Evolutionary conservation across 352 stramenopile species (phyloP).

Genomic region (Phytophthora hibernalis): DNA sequence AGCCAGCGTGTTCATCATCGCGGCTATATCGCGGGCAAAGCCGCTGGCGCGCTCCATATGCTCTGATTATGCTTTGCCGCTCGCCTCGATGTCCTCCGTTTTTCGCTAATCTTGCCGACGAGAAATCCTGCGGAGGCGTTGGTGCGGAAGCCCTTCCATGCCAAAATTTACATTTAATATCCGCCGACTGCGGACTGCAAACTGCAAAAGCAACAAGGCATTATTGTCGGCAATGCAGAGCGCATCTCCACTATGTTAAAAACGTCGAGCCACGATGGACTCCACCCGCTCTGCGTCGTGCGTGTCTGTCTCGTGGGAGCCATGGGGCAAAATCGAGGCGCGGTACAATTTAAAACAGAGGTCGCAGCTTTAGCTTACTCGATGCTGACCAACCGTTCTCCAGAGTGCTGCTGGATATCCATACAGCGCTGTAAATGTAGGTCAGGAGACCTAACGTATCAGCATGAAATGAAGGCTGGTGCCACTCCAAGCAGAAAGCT

Average conservation of each 20-base stretch:
- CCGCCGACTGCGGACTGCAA: not conserved
- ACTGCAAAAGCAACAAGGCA: too few relatives aligned
- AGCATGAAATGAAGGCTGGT: not conserved
- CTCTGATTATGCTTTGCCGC: conserved; percentile 29
- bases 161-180: not conserved
- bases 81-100: conserved; percentile 9
- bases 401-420: not conserved
- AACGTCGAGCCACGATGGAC: too few relatives aligned
- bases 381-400: conserved; percentile 4
- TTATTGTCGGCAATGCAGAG: too few relatives aligned
- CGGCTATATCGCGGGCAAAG: conserved; percentile 23
- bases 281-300: not conserved
- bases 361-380: not conserved
- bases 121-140: conserved; percentile 20
- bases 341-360: conserved; percentile 18
- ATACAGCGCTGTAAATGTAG: too few relatives aligned
- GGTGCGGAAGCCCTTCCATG: not conserved
- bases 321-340: conserved; percentile 11
- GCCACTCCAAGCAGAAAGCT: conserved; percentile 1
- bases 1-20: conserved; percentile 27
- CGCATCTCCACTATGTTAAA: too few relatives aligned
- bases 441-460: not conserved
- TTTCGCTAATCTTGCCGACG: conserved; percentile 30
- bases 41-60: conserved; percentile 3
- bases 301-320: conserved; percentile 24